These are phyloP conservation scores for Beauveria rudraprayagi DNA, from an alignment of 2,329 filamentous ascomycete species.

Conservation along the genomic window DNA sequence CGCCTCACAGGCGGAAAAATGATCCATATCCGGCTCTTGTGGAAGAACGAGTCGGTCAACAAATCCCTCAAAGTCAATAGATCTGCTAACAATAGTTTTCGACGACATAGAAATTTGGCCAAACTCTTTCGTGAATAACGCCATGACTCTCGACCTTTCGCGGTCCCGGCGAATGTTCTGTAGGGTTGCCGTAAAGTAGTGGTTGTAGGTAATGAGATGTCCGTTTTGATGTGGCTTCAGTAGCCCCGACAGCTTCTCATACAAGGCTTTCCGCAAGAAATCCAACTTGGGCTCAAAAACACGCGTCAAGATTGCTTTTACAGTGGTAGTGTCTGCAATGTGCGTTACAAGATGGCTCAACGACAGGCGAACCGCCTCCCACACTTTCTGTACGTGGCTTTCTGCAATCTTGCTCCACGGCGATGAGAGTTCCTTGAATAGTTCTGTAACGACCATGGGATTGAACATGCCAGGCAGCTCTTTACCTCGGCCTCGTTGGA, in stretches of 20 bases:
- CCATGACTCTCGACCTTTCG: background rate
- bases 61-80: background rate
- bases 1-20: constrained; percentile 23
- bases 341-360: constrained; percentile 9
- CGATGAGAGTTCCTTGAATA: constrained; percentile 51
- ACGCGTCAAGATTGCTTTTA: constrained; percentile 6
- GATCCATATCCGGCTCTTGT: constrained; percentile 20
- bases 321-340: constrained; percentile 15
- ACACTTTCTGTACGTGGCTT: constrained; percentile 13
- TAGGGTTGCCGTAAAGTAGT: background rate
- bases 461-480: constrained; percentile 57
- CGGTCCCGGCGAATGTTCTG: background rate
- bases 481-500: constrained; percentile 23
- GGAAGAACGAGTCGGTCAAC: background rate
- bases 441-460: constrained; percentile 46
- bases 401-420: constrained; percentile 44
- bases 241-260: constrained; percentile 34
- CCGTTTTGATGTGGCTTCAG: background rate
- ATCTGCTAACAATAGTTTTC: background rate
- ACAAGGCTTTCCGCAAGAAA: constrained; percentile 10
- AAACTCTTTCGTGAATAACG: background rate
- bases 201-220: constrained; percentile 1
- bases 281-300: constrained; percentile 17
- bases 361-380: constrained; percentile 12
- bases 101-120: background rate